Percentiles rank a stretch among this genome's conserved stretches.
phyloP scores from a whole-genome alignment of 495 filamentous ascomycete genomes.

The Penicillium daleae region DNA sequence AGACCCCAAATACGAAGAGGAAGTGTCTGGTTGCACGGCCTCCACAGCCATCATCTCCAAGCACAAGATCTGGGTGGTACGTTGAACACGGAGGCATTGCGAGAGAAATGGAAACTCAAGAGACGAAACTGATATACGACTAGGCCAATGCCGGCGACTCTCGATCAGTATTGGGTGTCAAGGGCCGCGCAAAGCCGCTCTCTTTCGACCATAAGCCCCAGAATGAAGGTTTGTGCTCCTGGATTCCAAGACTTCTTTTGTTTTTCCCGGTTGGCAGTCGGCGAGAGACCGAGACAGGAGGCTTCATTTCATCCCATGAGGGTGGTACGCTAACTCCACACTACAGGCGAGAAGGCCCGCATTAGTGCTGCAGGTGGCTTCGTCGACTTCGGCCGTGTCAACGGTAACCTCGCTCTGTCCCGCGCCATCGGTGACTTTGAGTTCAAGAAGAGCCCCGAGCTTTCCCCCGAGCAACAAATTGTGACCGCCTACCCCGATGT shows the following conservation, averaged over 20 bases:
- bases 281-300: not conserved
- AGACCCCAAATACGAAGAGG: slow-evolving; percentile 97
- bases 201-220: slow-evolving; percentile 99
- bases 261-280: not conserved
- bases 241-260: not conserved
- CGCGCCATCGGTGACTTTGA: slow-evolving; percentile 98
- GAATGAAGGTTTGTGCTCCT: slow-evolving; percentile 75
- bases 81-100: slow-evolving; percentile 25
- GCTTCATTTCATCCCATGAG: slow-evolving; percentile 4
- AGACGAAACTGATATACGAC: slow-evolving; percentile 15
- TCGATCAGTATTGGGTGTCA: slow-evolving; percentile 88
- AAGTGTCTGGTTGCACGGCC: slow-evolving; percentile 96
- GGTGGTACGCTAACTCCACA: slow-evolving; percentile 20
- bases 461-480: slow-evolving; percentile 95
- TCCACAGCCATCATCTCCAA: slow-evolving; percentile 85
- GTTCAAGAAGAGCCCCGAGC: slow-evolving; percentile 98
- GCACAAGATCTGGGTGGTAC: slow-evolving; percentile 93
- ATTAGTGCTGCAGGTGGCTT: slow-evolving; percentile 96
- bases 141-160: slow-evolving; percentile 98
- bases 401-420: slow-evolving; percentile 96
- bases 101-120: not conserved
- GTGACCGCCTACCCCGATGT: slow-evolving; percentile 97
- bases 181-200: slow-evolving; percentile 93
- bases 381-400: slow-evolving; percentile 97
- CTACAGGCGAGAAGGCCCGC: slow-evolving; percentile 87